phyloP scores from a whole-genome alignment of 441 rosid genomes.

The Manihot esculenta region DNA sequence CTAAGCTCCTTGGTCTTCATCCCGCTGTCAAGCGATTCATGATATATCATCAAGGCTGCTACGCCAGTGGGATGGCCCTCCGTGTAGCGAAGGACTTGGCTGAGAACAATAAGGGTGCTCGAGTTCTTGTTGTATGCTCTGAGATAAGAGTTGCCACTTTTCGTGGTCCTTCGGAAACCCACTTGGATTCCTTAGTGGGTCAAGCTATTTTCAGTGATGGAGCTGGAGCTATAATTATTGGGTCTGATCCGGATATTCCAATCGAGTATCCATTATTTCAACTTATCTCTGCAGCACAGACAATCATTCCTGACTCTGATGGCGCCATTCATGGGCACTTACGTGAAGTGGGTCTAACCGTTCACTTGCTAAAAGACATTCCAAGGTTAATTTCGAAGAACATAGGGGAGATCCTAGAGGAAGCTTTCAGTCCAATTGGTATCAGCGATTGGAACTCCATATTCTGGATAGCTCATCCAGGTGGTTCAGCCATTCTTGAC shows the following conservation, averaged over 20 bases:
- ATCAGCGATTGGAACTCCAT: slow-evolving; percentile 19
- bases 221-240: slow-evolving; percentile 9
- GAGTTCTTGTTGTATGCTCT: slow-evolving; percentile 12
- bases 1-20: slow-evolving; percentile 16
- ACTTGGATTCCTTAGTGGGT: background rate
- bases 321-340: slow-evolving; percentile 1
- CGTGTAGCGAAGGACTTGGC: slow-evolving; percentile 17
- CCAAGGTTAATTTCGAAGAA: slow-evolving; percentile 7
- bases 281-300: background rate
- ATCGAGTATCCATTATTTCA: slow-evolving; percentile 7
- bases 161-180: background rate
- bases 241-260: background rate
- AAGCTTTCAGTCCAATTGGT: slow-evolving; percentile 10
- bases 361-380: background rate
- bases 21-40: slow-evolving; percentile 11
- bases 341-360: slow-evolving; percentile 4
- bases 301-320: slow-evolving; percentile 1
- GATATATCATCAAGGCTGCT: slow-evolving; percentile 20
- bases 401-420: slow-evolving; percentile 5
- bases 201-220: background rate
- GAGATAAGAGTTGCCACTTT: background rate
- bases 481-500: background rate
- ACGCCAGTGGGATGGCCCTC: background rate
- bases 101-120: slow-evolving; percentile 8
- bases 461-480: slow-evolving; percentile 8